A percentile compares a stretch with the other conserved stretches of the same genome.
phyloP scores from a whole-genome alignment of 345 rosid species.

The Citrus sp. region DNA sequence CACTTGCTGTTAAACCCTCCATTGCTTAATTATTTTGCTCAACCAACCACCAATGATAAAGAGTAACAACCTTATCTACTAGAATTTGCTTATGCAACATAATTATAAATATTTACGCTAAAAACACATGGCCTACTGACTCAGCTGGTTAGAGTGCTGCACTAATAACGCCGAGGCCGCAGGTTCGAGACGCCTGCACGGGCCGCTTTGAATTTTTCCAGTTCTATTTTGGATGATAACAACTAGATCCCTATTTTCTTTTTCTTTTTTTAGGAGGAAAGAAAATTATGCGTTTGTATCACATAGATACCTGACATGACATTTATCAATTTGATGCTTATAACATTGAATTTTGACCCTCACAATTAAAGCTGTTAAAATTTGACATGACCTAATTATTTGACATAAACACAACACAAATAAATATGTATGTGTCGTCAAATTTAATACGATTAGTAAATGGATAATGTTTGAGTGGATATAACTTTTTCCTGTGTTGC shows the following conservation, averaged over 20 bases:
- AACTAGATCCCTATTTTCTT: background rate
- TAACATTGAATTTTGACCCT: no score
- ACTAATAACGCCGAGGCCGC: slow-evolving; percentile 45
- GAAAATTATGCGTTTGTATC: no score
- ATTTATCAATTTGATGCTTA: no score
- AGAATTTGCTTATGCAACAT: fast-evolving
- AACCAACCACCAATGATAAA: background rate
- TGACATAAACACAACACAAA: no score
- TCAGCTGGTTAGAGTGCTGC: background rate
- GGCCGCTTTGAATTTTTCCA: background rate
- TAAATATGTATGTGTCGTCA: no score
- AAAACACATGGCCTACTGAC: background rate
- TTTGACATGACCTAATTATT: no score
- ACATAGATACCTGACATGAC: no score
- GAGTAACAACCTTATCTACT: background rate
- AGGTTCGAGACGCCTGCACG: slow-evolving; percentile 51
- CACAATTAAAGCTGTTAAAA: no score
- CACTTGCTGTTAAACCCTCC: slow-evolving; percentile 64
- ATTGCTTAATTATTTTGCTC: slow-evolving; percentile 20
- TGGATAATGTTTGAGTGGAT: fast-evolving
- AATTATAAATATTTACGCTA: no score
- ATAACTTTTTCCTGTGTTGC: fast-evolving
- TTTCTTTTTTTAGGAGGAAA: background rate
- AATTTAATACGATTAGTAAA: no score
- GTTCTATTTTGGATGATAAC: background rate